Conservation (phyloP, 2,329 filamentous ascomycete genomes). For the Didymella pinodella region DNA sequence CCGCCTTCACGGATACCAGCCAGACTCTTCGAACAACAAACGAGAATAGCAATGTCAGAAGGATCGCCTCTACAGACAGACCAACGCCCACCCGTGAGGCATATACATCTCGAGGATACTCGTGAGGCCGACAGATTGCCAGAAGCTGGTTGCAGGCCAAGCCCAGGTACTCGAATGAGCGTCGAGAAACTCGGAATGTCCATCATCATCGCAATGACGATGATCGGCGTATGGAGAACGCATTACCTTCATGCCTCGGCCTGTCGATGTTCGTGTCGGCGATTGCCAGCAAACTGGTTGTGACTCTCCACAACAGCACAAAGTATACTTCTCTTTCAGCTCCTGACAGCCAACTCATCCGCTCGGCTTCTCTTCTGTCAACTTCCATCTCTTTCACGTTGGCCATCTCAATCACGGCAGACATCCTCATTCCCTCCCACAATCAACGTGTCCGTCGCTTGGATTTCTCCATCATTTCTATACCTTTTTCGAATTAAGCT, state of each 20-base stretch:
- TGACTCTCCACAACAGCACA: neutral
- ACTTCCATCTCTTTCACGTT: slow-evolving; percentile 3
- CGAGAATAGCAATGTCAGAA: neutral
- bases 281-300: neutral
- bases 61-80: neutral
- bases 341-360: neutral
- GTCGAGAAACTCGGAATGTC: too few relatives aligned
- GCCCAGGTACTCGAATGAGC: neutral
- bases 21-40: neutral
- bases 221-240: neutral
- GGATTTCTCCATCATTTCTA: neutral
- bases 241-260: neutral
- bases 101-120: neutral
- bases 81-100: neutral
- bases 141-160: neutral
- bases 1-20: neutral
- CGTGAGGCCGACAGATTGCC: neutral
- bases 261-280: neutral
- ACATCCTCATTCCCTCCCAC: neutral
- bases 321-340: slow-evolving; percentile 1
- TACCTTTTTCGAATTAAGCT: neutral
- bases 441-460: neutral
- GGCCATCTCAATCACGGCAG: neutral
- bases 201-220: neutral
- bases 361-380: neutral